Evolutionary conservation across 148 eudicot genomes (phyloP), one percentile per base, ranked within the genome.

Genomic region (Cornus kousa): DNA sequence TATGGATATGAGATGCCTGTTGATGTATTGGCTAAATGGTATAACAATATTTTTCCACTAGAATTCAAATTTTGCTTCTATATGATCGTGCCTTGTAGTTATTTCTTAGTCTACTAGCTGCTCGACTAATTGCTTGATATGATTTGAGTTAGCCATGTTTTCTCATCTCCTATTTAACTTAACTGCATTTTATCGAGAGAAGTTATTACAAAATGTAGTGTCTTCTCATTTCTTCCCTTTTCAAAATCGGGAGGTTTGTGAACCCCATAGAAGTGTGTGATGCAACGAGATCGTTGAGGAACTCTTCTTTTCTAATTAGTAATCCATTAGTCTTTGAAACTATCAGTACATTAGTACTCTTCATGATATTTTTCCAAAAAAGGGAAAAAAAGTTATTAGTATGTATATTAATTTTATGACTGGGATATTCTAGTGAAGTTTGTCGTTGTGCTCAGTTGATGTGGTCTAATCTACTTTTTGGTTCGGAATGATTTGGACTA

Each of bases 1-100:
- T 91, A 89, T 87, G 98, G 98, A 19, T 94, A 96, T 80, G 99
- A 96, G 84, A 92, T 96, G 91, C 98, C 97, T 22, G 95, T 88
- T 24, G 99, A 96, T 62, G 90, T 84, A 60, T 83, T 96, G 85
- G 93, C 98, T 60, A 91, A 89, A 90, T 96, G 48, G 48, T 43
- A 43, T 43, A 35, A 85, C 55, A 82, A 68, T 78, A 17, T 19
- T 62, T 5, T 62, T n/a, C 19, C 66, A 19, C 66, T 5, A n/a
- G 6, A 62, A 19, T 11, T 53, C 19, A 62, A 53, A 17, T 79
- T 50, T 72, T 57, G 65, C 43, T 20, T 46, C 22, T 48, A 24
- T 43, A 23, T 53, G 31, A 33, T 71, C 39, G 9, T 55, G 39
- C 19, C 23, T 20, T 37, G 19, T 20, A 39, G n/a, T 46, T 67